Base-by-base conservation (phyloP, 176 grass and related monocot genomes). In the Aegilops sharonensis region DNA sequence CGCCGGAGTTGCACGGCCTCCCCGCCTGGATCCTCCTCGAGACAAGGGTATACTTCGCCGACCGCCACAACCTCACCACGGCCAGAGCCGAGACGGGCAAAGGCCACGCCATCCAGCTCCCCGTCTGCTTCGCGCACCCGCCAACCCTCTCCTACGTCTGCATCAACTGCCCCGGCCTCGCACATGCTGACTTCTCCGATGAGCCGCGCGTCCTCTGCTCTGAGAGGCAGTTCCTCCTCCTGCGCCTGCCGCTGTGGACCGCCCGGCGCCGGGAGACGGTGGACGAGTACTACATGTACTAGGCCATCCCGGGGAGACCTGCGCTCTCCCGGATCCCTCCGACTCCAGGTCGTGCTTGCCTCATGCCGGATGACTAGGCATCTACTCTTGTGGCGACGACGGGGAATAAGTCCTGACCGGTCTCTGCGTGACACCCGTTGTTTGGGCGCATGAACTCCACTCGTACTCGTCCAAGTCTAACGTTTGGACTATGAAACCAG, bases 281-380 rank as follows among this genome's bases (percentile, higher is more conserved):
- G 1, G 5, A 31, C 4, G 68, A 71, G 69, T 43, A 24, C 70
- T 73, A 43, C 39, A 5, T 73, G 37, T 39, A 39, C 8, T 8
- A 39, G 7, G 37, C 37, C 37, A 39, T 39, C 37, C 37, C 37
- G 37, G 37, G 71, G 39, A 24, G 15, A 3, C 40, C 71, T 7
- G 14, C 40, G 17, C 71, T 47, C 42, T 13, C 1, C 70, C 21
- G 5, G n/a, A 74, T 74, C 11, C 40, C 20, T 47, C 11, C 12
- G 12, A 11, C 0, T 1, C 5, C 5, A 8, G 5, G 42, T 3
- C 21, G n/a, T 25, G 0, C 0, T 8, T 15, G 0, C 5, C n/a
- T 25, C 23, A n/a, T 11, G 4, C 20, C n/a, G 0, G 0, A 74
- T 12, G 40, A 27, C 1, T 47, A 2, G 39, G 5, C 11, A 47